Evolutionary conservation across 768 basidiomycete genomes (phyloP).

Genomic region (Sporobolomyces phaffii): DNA sequence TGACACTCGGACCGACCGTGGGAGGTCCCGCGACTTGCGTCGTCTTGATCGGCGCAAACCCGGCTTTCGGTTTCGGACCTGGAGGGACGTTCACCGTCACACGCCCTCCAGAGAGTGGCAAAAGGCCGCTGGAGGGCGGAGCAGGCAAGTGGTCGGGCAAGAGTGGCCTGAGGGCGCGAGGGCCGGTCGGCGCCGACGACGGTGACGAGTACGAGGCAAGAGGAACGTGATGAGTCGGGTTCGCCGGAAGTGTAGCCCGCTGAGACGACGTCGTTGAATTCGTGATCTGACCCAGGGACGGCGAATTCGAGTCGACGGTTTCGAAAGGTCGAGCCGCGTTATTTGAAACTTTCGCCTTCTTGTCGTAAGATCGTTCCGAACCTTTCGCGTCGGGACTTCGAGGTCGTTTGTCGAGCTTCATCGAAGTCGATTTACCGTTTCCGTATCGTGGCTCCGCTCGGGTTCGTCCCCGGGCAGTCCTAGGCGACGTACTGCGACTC

Average conservation of each 20-base stretch:
- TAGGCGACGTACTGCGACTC: not conserved
- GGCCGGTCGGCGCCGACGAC: conserved; percentile 14
- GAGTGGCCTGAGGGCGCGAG: conserved; percentile 16
- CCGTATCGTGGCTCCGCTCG: not conserved
- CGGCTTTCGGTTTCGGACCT: conserved; percentile 13
- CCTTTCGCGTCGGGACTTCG: not conserved
- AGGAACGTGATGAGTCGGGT: too few species aligned
- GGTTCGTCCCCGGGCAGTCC: too few species aligned
- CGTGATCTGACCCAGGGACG: too few species aligned
- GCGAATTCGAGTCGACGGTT: too few species aligned
- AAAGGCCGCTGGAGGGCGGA: conserved; percentile 5
- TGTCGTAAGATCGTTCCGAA: not conserved
- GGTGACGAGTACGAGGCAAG: not conserved
- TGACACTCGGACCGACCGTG: not conserved
- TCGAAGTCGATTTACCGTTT: not conserved
- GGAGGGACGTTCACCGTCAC: conserved; percentile 9
- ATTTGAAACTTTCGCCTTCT: conserved; percentile 5
- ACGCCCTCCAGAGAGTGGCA: not conserved
- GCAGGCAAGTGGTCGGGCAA: not conserved
- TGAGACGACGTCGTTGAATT: not conserved
- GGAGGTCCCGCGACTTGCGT: not conserved
- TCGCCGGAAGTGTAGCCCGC: too few species aligned
- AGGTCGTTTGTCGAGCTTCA: not conserved
- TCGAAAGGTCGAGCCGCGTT: too few species aligned
- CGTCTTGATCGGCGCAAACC: conserved; percentile 23